A percentile compares a stretch with the other conserved stretches of the same genome.
Conservation (phyloP, 306 rosid genomes). For the Geum urbanum region DNA sequence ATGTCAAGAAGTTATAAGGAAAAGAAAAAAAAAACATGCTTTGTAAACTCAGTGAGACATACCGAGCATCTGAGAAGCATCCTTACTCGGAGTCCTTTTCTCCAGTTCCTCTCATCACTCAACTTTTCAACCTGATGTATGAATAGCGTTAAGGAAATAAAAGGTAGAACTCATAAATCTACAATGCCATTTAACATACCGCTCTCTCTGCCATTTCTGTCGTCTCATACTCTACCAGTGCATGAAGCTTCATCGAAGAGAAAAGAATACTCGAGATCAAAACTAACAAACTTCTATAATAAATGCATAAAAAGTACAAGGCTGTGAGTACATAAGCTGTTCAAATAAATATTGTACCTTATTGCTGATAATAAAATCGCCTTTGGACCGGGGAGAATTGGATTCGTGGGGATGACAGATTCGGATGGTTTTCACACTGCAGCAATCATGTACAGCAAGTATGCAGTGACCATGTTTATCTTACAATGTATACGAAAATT, state of each 20-base stretch:
- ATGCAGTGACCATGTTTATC: background rate
- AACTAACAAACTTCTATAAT: background rate
- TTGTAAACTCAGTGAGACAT: constrained; percentile 21
- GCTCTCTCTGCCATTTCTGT: constrained; percentile 72
- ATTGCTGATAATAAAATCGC: constrained; percentile 71
- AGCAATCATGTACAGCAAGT: constrained; percentile 7
- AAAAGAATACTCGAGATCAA: constrained; percentile 14
- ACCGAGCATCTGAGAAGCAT: constrained; percentile 76
- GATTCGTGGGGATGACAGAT: constrained; percentile 91
- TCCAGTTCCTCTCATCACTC: constrained; percentile 93
- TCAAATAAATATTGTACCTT: constrained; percentile 48
- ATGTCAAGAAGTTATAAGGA: constrained; percentile 9
- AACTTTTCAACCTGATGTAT: constrained; percentile 63
- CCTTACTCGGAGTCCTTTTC: constrained; percentile 95
- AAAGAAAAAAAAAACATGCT: constrained; percentile 3
- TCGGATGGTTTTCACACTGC: constrained; percentile 89
- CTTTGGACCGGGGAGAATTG: constrained; percentile 69
- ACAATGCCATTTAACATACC: constrained; percentile 36
- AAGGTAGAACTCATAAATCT: background rate
- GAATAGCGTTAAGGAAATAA: background rate
- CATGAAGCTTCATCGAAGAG: constrained; percentile 64
- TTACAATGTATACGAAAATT: background rate
- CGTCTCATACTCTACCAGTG: constrained; percentile 80
- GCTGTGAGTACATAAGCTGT: constrained; percentile 11
- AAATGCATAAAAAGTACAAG: constrained; percentile 4